These are phyloP conservation scores for Periconia sp. DNA, from an alignment of 2,329 filamentous ascomycete genomes.

Conservation along the genomic window DNA sequence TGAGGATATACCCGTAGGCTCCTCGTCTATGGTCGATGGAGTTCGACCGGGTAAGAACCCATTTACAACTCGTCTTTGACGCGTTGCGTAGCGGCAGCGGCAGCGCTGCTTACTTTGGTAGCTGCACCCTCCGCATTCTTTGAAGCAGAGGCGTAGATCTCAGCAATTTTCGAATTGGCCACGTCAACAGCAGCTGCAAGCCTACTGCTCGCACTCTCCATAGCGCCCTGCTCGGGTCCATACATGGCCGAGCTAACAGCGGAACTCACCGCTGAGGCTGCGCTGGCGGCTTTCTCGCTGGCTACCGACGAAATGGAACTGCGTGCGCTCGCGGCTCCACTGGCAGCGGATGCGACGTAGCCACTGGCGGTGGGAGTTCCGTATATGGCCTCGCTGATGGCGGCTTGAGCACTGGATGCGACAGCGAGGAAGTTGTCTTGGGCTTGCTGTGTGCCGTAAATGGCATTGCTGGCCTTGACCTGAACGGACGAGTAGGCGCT, in stretches of 20 bases:
- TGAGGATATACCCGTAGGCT: not conserved
- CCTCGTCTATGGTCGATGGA: not conserved
- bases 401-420: slow-evolving; percentile 57
- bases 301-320: slow-evolving; percentile 50
- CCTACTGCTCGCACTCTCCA: slow-evolving; percentile 48
- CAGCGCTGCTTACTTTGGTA: slow-evolving; percentile 45
- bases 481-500: slow-evolving; percentile 55
- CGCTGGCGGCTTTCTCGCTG: slow-evolving; percentile 42
- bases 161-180: slow-evolving; percentile 46
- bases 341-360: slow-evolving; percentile 48
- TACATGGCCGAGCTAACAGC: slow-evolving; percentile 50
- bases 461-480: slow-evolving; percentile 54
- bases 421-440: slow-evolving; percentile 57
- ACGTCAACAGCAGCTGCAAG: slow-evolving; percentile 47
- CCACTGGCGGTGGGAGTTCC: slow-evolving; percentile 54
- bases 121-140: slow-evolving; percentile 50
- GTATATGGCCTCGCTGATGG: slow-evolving; percentile 59
- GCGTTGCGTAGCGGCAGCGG: slow-evolving; percentile 44
- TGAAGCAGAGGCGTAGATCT: slow-evolving; percentile 40
- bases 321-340: slow-evolving; percentile 48
- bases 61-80: slow-evolving; percentile 57
- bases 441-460: slow-evolving; percentile 60
- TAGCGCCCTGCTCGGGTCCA: slow-evolving; percentile 49
- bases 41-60: not conserved
- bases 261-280: slow-evolving; percentile 18